Percentiles rank a stretch among this genome's conserved stretches.
phyloP scores from a whole-genome alignment of 257 asterid genomes.

The Galeopsis tetrahit region DNA sequence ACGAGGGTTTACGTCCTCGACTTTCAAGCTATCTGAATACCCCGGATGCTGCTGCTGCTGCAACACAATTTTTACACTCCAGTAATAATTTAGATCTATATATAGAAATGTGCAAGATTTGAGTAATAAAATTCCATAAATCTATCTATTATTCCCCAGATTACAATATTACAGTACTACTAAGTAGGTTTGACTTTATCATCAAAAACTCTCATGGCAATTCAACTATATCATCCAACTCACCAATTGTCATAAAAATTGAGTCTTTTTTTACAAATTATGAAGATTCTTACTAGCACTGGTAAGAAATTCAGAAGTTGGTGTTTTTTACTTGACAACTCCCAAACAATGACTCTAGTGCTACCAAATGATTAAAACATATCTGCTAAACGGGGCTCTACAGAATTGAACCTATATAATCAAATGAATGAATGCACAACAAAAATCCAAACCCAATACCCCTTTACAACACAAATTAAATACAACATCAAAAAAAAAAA shows the following conservation, averaged over 20 bases:
- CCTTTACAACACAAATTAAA: neutral
- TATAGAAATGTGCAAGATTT: neutral
- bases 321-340: neutral
- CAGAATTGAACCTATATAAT: neutral
- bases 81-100: too few relatives aligned
- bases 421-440: conserved; percentile 8
- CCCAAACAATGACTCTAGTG: neutral
- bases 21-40: conserved; percentile 58
- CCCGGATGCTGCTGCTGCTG: conserved; percentile 93
- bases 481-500: neutral
- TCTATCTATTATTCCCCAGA: neutral
- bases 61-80: neutral
- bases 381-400: too few relatives aligned
- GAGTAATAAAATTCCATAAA: neutral
- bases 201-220: neutral
- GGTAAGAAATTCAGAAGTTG: neutral
- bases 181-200: conserved; percentile 10
- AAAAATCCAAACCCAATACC: conserved; percentile 1
- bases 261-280: neutral
- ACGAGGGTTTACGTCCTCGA: conserved; percentile 69
- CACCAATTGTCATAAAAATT: conserved; percentile 6
- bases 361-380: too few relatives aligned
- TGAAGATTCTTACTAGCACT: conserved; percentile 9
- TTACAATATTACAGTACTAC: neutral
- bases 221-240: neutral